Evolutionary conservation across 1,284 basidiomycete species (phyloP), one percentile per base, ranked within the genome.

Genomic region (Pholiota adiposa): DNA sequence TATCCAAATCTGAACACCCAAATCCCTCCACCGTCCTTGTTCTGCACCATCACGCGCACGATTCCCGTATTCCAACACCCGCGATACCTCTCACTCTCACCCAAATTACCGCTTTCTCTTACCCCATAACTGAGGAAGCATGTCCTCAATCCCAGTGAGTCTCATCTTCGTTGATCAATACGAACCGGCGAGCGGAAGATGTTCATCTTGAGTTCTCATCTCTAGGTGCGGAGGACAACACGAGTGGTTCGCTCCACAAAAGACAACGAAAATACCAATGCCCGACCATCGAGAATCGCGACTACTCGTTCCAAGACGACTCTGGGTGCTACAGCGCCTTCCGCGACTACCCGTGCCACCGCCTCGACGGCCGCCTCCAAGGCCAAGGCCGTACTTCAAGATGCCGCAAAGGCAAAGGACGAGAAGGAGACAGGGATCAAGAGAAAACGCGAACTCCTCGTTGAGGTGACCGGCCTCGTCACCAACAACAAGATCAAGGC

Each of bases 191-290:
- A 40, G 2, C 38, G n/a, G 38, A 8, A 41, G 40, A 8, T 11
- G 40, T 21, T 41, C n/a, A 41, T 3, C n/a, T 25, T 50, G 29
- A 48, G 8, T 16, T 27, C 49, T 34, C 53, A 44, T 44, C 51
- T 31, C 31, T 55, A 69, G 67, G 64, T 69, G 40, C 63, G 66
- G 60, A 68, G 75, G 67, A 69, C 72, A n/a, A 73, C 74, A 54
- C 68, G 73, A 40, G 64, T 66, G 21, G 68, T 70, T 44, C 67
- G 67, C 57, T 65, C 68, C 49, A 67, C 64, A 65, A 88, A 85
- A 72, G 86, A 89, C 69, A 83, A 78, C 67, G 86, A 88, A 79
- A 90, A 87, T 73, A 84, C 84, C 62, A 79, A 83, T 62, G 83
- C 85, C 56, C 82, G 85, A 58, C 81, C 81, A 51, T 79, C 80